These are phyloP conservation scores for Xerophyta viscosa DNA, from an alignment of 106 monocot species.

Conservation along the genomic window DNA sequence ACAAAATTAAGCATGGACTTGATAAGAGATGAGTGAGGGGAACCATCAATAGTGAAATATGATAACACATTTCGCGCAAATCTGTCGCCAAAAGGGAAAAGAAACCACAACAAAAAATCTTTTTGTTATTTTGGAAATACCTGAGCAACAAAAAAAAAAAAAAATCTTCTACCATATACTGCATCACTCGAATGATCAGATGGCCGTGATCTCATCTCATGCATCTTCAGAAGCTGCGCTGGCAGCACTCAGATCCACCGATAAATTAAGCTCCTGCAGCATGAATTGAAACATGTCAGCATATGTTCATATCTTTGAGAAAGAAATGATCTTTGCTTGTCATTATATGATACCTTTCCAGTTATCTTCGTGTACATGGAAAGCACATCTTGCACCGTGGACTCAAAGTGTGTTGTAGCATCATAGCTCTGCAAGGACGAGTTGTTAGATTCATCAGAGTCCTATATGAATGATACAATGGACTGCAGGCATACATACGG, in stretches of 20 bases:
- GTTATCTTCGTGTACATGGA: slow-evolving; percentile 87
- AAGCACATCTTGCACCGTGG: slow-evolving; percentile 86
- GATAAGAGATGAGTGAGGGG: too few relatives aligned
- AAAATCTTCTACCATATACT: too few relatives aligned
- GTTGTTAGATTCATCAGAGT: not conserved
- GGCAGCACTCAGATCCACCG: slow-evolving; percentile 68
- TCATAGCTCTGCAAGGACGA: slow-evolving; percentile 77
- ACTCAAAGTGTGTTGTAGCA: slow-evolving; percentile 94
- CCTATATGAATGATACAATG: not conserved
- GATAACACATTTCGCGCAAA: too few relatives aligned
- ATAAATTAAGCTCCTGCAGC: slow-evolving; percentile 49
- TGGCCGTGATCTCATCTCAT: not conserved
- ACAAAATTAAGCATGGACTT: too few relatives aligned
- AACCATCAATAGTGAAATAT: too few relatives aligned
- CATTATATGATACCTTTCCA: slow-evolving; percentile 60
- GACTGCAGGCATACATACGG: slow-evolving; percentile 36
- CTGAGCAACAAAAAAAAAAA: too few relatives aligned
- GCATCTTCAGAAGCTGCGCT: slow-evolving; percentile 53
- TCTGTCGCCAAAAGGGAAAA: too few relatives aligned
- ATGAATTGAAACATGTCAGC: not conserved
- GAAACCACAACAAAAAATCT: too few relatives aligned
- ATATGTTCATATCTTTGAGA: not conserved
- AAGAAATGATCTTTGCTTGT: too few relatives aligned
- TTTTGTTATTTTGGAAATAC: too few relatives aligned
- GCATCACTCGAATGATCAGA: too few relatives aligned